phyloP scores from a whole-genome alignment of 2,329 filamentous ascomycete species.

The Fusarium sp. region DNA sequence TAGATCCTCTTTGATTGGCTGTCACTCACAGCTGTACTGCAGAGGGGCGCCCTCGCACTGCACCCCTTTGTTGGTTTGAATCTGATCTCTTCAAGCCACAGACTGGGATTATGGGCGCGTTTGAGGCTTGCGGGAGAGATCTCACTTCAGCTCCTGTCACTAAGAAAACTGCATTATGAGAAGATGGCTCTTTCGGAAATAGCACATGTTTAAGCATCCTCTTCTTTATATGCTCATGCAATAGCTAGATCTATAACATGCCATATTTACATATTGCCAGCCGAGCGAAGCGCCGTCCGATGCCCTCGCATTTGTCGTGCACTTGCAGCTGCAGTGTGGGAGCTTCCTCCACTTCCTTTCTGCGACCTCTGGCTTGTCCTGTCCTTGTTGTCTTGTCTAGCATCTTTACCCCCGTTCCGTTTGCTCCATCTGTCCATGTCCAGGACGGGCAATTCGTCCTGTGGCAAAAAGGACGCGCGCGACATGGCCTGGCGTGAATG shows the following conservation, averaged over 20 bases:
- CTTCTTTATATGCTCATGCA: no score
- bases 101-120: conserved; percentile 9
- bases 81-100: conserved; percentile 29
- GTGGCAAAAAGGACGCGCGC: conserved; percentile 38
- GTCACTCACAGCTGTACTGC: conserved; percentile 15
- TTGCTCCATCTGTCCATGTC: conserved; percentile 28
- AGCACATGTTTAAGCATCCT: background rate
- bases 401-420: background rate
- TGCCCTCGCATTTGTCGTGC: background rate
- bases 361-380: background rate
- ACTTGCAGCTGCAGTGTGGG: conserved; percentile 12
- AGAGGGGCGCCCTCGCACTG: conserved; percentile 1
- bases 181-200: conserved; percentile 10
- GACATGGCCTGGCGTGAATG: conserved; percentile 14
- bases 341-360: conserved; percentile 19
- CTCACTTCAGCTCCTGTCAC: conserved; percentile 13
- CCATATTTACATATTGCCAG: background rate
- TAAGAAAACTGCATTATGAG: conserved; percentile 5
- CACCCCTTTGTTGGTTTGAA: conserved; percentile 24
- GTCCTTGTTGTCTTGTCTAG: background rate
- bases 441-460: conserved; percentile 21
- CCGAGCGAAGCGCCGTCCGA: conserved; percentile 22
- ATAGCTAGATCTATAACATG: background rate
- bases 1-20: background rate
- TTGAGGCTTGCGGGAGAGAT: conserved; percentile 11